phyloP scores from a whole-genome alignment of 371 early-diverging fungal genomes.

The Mortierella sp. region DNA sequence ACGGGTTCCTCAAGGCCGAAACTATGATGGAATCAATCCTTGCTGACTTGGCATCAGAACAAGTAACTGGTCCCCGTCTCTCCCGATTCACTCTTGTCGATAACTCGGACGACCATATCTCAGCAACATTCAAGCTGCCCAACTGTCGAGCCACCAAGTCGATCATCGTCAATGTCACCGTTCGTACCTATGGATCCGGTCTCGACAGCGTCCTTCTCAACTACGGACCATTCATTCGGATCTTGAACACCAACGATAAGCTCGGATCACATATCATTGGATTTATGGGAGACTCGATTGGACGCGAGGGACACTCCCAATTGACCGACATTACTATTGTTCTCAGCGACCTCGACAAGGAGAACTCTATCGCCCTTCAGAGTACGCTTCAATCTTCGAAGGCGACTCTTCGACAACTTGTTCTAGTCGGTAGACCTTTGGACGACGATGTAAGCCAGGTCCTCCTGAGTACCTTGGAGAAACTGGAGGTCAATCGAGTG shows the following conservation, averaged over 20 bases:
- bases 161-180: background rate
- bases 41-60: background rate
- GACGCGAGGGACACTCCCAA: background rate
- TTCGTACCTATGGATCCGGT: background rate
- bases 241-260: background rate
- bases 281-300: background rate
- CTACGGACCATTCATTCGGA: background rate
- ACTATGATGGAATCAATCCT: background rate
- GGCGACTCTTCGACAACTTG: background rate
- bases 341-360: background rate
- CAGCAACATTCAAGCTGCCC: background rate
- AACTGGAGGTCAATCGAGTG: background rate
- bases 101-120: background rate
- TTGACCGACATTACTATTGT: background rate
- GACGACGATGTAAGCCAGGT: background rate
- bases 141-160: background rate
- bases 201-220: background rate
- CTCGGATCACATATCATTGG: background rate
- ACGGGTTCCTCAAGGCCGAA: background rate
- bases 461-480: background rate
- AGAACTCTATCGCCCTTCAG: background rate
- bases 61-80: background rate
- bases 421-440: background rate
- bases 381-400: background rate
- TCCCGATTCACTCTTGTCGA: background rate